Base-by-base conservation (phyloP, 805 yeast genomes). In the Komagataella kurtzmanii region DNA sequence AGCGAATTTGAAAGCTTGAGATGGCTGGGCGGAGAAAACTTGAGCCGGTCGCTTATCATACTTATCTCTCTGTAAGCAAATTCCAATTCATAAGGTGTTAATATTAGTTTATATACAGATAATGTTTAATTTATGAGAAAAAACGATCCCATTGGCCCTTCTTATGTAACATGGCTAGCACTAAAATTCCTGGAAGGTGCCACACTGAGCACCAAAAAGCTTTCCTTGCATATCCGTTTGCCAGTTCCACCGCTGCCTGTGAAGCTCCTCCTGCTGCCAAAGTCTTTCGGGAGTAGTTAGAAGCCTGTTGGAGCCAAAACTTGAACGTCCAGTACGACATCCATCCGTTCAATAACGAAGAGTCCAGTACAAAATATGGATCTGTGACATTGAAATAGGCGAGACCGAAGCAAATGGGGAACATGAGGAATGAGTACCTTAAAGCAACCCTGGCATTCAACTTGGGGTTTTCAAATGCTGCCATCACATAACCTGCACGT, bases 401-500 rank as follows among this genome's bases (percentile, higher is more conserved):
- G 54, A 93, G 67, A 1, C 95, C 96, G 61, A 81, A 76, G 65
- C 98, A 93, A 45, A 93, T 70, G 2, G 98, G 98, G 67, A 93
- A 86, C 97, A 93, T 89, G 54, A 86, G 70, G n/a, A 91, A 56
- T 0, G 98, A 85, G 62, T 93, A 91, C 48, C 99, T 72, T 50
- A 93, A 73, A 1, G 97, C 90, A 1, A 93, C 99, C 49, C 99
- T 73, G 0, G 98, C 97, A 63, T 93, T 93, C 50, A 93, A 70
- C 53, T 78, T 79, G 2, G 99, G 99, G 61, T 91, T 87, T 55
- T 83, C 90, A 70, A 86, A 90, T 0, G 96, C 95, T 0, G 97
- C 77, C 99, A 93, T 93, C n/a, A 88, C 89, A 66, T 93, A 93
- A 0, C 99, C 99, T 0, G 99, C 99, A 49, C 75, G 73, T 59